Base-by-base conservation (phyloP, 208 protist species). In the Leishmania tropica region DNA sequence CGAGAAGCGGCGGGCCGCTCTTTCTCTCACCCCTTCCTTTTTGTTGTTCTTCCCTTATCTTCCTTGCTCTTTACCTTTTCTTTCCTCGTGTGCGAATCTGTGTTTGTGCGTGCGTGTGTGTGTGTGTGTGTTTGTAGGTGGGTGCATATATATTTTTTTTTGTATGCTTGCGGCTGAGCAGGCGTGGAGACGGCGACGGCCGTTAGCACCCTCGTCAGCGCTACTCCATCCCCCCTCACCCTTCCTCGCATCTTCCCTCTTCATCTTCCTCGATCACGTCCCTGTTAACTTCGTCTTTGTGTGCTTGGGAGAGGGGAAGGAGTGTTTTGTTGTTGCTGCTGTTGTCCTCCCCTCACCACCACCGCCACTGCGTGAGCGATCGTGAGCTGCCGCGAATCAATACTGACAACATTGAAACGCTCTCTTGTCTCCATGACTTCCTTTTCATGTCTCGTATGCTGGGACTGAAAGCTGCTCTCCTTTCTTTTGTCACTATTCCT, bases 391-490 rank as follows among this genome's bases (percentile, higher is more conserved):
- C 42, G 45, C 31, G 21, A n/a, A 35, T 15, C 10, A 31, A 51
- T 74, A 45, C 45, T 13, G 70, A 8, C 21, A 54, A 11, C 45
- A 31, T n/a, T 74, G 45, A 48, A 28, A 21, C 51, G 2, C 4
- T 31, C 15, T 37, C 62, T 40, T 68, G 13, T 68, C 31, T 68
- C 62, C 31, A n/a, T 47, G 6, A 7, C 40, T 47, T 72, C 40
- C 40, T 48, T 21, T 72, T 42, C 40, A 40, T 24, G 73, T 35
- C 48, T 48, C 48, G 31, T 48, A 47, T 71, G 31, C 24, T 60
- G 42, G 70, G 19, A 73, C 37, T 78, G 21, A 51, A 75, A 31
- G 72, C 80, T 72, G 48, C 79, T 83, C 64, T 83, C 51, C 85
- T 75, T 87, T 78, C 60, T 81, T 81, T 48, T 58, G 64, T 45